These are phyloP conservation scores for Sporobolomyces pararoseus DNA, from an alignment of 768 basidiomycete genomes.

Conservation along the genomic window DNA sequence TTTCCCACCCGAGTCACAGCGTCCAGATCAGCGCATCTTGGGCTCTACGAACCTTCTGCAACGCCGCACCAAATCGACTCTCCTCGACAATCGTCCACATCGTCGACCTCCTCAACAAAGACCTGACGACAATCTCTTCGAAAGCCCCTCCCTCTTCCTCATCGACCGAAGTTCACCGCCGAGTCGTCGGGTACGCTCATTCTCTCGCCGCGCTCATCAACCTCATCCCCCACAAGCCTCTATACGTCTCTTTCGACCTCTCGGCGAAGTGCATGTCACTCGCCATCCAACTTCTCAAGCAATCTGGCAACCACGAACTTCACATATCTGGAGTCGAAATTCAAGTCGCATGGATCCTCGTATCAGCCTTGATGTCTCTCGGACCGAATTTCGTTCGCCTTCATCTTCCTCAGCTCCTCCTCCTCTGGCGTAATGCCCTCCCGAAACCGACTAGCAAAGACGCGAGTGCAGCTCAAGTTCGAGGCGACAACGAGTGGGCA, in stretches of 20 bases:
- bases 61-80: conserved; percentile 77
- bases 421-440: conserved; percentile 94
- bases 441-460: conserved; percentile 94
- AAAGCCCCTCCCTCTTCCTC: conserved; percentile 9
- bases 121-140: conserved; percentile 59
- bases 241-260: conserved; percentile 93
- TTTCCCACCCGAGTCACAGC: conserved; percentile 79
- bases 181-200: conserved; percentile 79
- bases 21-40: conserved; percentile 83
- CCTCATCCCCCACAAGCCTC: conserved; percentile 75
- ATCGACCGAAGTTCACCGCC: conserved; percentile 53
- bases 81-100: conserved; percentile 72
- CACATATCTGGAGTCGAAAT: conserved; percentile 75
- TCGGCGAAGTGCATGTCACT: conserved; percentile 71
- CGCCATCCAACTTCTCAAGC: conserved; percentile 82
- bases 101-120: conserved; percentile 76
- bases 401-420: conserved; percentile 86
- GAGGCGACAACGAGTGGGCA: conserved; percentile 75
- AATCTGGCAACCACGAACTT: conserved; percentile 84
- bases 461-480: conserved; percentile 57
- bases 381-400: conserved; percentile 90
- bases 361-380: conserved; percentile 83
- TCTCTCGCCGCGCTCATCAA: conserved; percentile 83
- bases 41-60: conserved; percentile 85
- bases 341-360: conserved; percentile 89